Conservation (phyloP, 495 filamentous ascomycete species). For the Aspergillus heteromorphus region DNA sequence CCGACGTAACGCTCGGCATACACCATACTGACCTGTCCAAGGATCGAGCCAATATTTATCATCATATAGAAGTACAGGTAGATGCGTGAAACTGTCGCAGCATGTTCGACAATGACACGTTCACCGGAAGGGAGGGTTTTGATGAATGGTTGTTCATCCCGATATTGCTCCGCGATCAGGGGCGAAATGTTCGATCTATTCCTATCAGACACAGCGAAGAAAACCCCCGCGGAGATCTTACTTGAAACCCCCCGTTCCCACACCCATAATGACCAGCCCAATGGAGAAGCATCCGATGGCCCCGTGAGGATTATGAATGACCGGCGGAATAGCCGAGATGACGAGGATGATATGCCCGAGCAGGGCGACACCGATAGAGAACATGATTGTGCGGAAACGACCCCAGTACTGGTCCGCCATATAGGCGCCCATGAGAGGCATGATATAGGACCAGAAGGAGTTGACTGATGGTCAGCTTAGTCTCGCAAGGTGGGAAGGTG, state of each 20-base stretch:
- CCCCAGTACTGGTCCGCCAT: constrained; percentile 67
- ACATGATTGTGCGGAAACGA: constrained; percentile 60
- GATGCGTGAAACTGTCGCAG: constrained; percentile 47
- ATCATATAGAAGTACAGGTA: constrained; percentile 47
- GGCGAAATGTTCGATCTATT: constrained; percentile 58
- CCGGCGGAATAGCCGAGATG: constrained; percentile 52
- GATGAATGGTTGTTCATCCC: constrained; percentile 37
- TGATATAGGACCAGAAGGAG: constrained; percentile 68
- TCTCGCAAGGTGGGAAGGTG: neutral
- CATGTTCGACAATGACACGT: constrained; percentile 64
- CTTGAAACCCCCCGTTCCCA: constrained; percentile 56
- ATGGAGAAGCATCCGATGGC: constrained; percentile 55
- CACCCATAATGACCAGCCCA: constrained; percentile 53
- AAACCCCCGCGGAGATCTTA: constrained; percentile 33
- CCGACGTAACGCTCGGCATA: constrained; percentile 70
- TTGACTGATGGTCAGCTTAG: constrained; percentile 48
- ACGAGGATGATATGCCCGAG: constrained; percentile 60
- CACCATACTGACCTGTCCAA: constrained; percentile 48
- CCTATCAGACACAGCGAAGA: neutral
- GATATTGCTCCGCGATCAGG: constrained; percentile 49
- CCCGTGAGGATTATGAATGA: constrained; percentile 48
- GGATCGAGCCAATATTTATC: constrained; percentile 62
- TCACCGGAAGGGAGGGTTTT: constrained; percentile 48
- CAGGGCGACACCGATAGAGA: constrained; percentile 51
- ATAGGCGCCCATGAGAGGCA: constrained; percentile 63